Base-by-base conservation (phyloP, 2,329 filamentous ascomycete species). In the Verticillium zaregamsianum region DNA sequence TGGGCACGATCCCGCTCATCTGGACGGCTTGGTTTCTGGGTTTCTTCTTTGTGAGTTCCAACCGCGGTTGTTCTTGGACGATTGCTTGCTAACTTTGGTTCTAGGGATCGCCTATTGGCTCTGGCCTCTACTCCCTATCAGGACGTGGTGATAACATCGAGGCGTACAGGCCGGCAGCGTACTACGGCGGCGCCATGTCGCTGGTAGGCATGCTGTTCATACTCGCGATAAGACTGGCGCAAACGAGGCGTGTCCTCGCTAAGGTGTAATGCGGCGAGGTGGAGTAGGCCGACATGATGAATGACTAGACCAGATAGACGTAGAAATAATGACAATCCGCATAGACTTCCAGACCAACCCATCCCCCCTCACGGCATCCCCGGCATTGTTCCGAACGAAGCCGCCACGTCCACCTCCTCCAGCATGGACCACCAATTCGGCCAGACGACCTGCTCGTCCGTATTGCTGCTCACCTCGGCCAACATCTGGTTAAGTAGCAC, bases 21-120 rank as follows among this genome's bases (percentile, higher is more conserved):
- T 71, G 70, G 70, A 65, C 66, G 15, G 63, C 66, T 1, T 71
- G 70, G 69, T 67, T 71, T 12, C 70, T 69, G 52, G 70, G 70
- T 0, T 71, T 68, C 59, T 70, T 71, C 32, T 67, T 71, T 15
- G 70, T 71, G 20, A 65, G 69, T 59, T 28, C 4, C 11, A 6
- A 1, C 28, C 32, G 7, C n/a, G 9, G 33, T 23, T 6, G 17
- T 4, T 17, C 15, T 6, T 2, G 28, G 11, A 14, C 20, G 11
- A 11, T 49, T 49, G 40, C 45, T 3, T 2, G 20, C 17, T 20
- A n/a, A 15, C 39, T n/a, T 9, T 12, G 15, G 12, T 23, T 23
- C 1, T 14, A 71, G 69, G 70, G 70, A 15, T 69, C 70, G 0
- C 70, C 70, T 0, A 70, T 71, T 23, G 69, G 68, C 5, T 69